phyloP scores from a whole-genome alignment of 2,329 filamentous ascomycete species.

The Blastomyces gilchristii region DNA sequence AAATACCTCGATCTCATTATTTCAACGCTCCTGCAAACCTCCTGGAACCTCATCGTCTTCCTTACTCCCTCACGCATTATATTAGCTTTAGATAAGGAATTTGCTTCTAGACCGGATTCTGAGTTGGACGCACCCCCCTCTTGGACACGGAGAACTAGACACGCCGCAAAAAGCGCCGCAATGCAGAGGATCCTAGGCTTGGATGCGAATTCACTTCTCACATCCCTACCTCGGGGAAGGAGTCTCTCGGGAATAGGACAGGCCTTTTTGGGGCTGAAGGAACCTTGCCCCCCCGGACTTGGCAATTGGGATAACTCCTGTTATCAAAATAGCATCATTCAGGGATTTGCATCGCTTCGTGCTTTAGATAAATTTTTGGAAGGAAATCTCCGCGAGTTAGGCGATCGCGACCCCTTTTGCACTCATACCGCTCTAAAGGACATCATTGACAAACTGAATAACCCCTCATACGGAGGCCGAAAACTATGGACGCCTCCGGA shows the following conservation, averaged over 20 bases:
- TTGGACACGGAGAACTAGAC: slow-evolving; percentile 13
- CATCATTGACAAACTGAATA: slow-evolving; percentile 60
- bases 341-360: slow-evolving; percentile 66
- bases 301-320: slow-evolving; percentile 93
- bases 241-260: slow-evolving; percentile 47
- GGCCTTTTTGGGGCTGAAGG: slow-evolving; percentile 28
- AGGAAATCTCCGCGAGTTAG: slow-evolving; percentile 30
- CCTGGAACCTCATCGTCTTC: slow-evolving; percentile 33
- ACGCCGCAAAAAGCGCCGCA: slow-evolving; percentile 51
- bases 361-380: slow-evolving; percentile 58
- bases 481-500: slow-evolving; percentile 72
- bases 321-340: slow-evolving; percentile 93
- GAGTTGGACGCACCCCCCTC: slow-evolving; percentile 15
- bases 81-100: slow-evolving; percentile 41
- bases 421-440: slow-evolving; percentile 50
- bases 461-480: slow-evolving; percentile 58
- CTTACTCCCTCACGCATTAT: slow-evolving; percentile 32
- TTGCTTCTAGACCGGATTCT: slow-evolving; percentile 33
- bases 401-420: slow-evolving; percentile 29
- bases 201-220: slow-evolving; percentile 49
- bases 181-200: slow-evolving; percentile 55
- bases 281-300: slow-evolving; percentile 48
- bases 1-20: slow-evolving; percentile 22
- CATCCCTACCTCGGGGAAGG: slow-evolving; percentile 46
- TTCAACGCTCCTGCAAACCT: slow-evolving; percentile 22